These are phyloP conservation scores for Plantago coronopus DNA, from an alignment of 305 asterid genomes.

Conservation along the genomic window DNA sequence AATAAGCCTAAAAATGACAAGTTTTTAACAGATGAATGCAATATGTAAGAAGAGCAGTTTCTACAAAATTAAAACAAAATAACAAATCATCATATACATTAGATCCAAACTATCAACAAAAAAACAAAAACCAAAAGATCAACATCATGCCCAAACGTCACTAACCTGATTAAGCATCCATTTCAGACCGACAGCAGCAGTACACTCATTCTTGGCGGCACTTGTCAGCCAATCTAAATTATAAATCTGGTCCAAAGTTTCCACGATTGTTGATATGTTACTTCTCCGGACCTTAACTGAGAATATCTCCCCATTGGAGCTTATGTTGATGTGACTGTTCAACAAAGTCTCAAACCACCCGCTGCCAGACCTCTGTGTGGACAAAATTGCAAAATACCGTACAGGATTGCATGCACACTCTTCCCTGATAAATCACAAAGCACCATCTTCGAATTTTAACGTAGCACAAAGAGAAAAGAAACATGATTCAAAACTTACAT, in stretches of 20 bases:
- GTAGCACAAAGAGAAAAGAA: no score
- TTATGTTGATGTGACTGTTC: constrained; percentile 80
- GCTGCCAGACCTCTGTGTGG: constrained; percentile 94
- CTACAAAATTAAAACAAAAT: not conserved
- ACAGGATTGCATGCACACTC: constrained; percentile 92
- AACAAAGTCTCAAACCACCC: constrained; percentile 95
- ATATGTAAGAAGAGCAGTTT: not conserved
- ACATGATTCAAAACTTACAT: not conserved
- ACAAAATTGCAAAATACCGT: constrained; percentile 69
- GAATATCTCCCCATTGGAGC: constrained; percentile 95
- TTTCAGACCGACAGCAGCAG: constrained; percentile 62
- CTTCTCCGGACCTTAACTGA: constrained; percentile 70
- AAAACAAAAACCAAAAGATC: not conserved
- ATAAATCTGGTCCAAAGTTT: constrained; percentile 56
- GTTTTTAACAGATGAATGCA: not conserved
- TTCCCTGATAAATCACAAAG: constrained; percentile 42
- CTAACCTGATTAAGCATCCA: constrained; percentile 79
- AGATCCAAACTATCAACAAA: not conserved
- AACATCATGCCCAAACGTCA: constrained; percentile 1
- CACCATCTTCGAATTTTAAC: not conserved
- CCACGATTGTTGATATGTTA: constrained; percentile 58
- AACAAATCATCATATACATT: not conserved
- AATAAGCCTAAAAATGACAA: constrained; percentile 6
- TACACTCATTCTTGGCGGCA: constrained; percentile 69
- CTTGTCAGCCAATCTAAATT: constrained; percentile 58